Conservation (phyloP, 2,329 filamentous ascomycete species). For the Capronia americana region DNA sequence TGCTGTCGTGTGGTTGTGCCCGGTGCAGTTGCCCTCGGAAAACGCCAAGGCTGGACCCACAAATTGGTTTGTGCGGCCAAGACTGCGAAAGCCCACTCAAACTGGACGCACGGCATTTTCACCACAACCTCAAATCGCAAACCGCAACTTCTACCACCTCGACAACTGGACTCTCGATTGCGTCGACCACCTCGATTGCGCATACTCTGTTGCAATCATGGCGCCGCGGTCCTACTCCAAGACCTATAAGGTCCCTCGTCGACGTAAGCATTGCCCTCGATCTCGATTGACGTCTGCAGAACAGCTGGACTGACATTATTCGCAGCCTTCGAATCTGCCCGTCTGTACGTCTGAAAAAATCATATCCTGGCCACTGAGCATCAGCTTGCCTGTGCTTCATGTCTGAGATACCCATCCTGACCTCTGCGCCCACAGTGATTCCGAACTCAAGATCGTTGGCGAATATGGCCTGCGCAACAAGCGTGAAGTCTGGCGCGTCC, state of each 20-base stretch:
- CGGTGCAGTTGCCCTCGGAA: slow-evolving; percentile 17
- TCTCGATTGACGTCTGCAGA: background rate
- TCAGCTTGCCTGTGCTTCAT: slow-evolving; percentile 94
- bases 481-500: slow-evolving; percentile 99
- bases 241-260: slow-evolving; percentile 98
- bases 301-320: slow-evolving; percentile 47
- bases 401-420: slow-evolving; percentile 78
- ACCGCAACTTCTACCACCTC: slow-evolving; percentile 34
- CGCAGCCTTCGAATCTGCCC: slow-evolving; percentile 93
- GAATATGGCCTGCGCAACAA: slow-evolving; percentile 99
- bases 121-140: slow-evolving; percentile 11
- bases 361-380: slow-evolving; percentile 86
- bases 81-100: slow-evolving; percentile 20
- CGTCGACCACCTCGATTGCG: slow-evolving; percentile 41
- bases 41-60: slow-evolving; percentile 19
- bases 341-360: slow-evolving; percentile 81
- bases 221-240: slow-evolving; percentile 84
- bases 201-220: slow-evolving; percentile 49
- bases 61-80: slow-evolving; percentile 10
- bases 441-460: slow-evolving; percentile 99
- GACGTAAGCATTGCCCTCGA: slow-evolving; percentile 61
- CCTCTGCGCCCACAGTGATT: slow-evolving; percentile 78
- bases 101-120: background rate
- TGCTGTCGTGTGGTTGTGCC: slow-evolving; percentile 15
- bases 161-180: background rate